Evolutionary conservation across 768 basidiomycete genomes (phyloP).

Genomic region (Trametes sanguinea): DNA sequence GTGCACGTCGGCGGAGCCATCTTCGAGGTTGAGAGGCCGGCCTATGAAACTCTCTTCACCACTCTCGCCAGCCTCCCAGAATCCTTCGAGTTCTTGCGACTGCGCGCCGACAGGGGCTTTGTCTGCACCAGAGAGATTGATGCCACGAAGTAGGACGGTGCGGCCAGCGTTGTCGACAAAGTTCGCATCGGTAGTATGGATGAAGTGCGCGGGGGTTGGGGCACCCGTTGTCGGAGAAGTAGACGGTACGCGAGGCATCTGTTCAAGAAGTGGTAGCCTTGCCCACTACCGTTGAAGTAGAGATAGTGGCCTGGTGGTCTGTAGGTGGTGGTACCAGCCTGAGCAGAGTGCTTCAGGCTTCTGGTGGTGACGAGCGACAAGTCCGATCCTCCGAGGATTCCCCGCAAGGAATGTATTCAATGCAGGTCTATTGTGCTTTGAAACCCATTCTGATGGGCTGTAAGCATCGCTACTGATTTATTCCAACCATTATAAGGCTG

Average conservation of each 20-base stretch:
- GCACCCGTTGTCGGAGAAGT: slow-evolving; percentile 59
- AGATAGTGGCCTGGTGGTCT: background rate
- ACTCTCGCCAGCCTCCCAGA: slow-evolving; percentile 79
- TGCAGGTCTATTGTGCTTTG: no score
- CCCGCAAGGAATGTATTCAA: no score
- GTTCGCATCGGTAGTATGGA: slow-evolving; percentile 66
- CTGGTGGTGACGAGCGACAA: no score
- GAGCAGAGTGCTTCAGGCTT: background rate
- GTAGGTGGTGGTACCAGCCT: background rate
- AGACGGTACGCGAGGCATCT: slow-evolving; percentile 58
- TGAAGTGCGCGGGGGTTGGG: slow-evolving; percentile 48
- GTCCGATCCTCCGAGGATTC: no score
- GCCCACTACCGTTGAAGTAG: background rate
- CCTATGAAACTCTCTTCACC: slow-evolving; percentile 74
- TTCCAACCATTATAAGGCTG: no score
- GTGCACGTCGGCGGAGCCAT: slow-evolving; percentile 84
- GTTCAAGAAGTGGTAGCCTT: background rate
- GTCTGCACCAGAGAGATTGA: slow-evolving; percentile 88
- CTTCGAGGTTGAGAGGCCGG: slow-evolving; percentile 80
- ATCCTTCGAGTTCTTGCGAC: slow-evolving; percentile 66
- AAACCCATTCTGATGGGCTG: no score
- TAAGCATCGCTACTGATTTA: no score
- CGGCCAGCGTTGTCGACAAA: slow-evolving; percentile 79
- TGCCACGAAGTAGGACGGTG: slow-evolving; percentile 85
- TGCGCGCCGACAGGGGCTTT: slow-evolving; percentile 80